Evolutionary conservation across 495 filamentous ascomycete species (phyloP).

Genomic region (Pseudoneurospora amorphoporcata): DNA sequence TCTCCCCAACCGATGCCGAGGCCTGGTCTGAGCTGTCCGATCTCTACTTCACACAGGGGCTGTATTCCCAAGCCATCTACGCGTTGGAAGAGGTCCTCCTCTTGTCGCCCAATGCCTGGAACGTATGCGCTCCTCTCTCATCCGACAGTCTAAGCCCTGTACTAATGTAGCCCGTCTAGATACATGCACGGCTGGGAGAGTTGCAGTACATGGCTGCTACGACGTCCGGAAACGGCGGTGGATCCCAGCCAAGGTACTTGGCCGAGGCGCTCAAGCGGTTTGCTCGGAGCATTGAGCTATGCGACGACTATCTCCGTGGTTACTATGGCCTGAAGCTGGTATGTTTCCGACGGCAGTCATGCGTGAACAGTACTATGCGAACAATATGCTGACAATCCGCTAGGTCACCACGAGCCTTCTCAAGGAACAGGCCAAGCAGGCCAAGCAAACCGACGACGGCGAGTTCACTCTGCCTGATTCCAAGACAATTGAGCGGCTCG

Average conservation of each 20-base stretch:
- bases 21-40: slow-evolving; percentile 89
- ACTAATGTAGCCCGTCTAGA: slow-evolving; percentile 36
- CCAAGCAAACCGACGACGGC: slow-evolving; percentile 26
- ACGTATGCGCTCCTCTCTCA: slow-evolving; percentile 44
- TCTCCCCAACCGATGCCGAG: slow-evolving; percentile 83
- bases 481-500: slow-evolving; percentile 53
- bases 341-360: slow-evolving; percentile 13
- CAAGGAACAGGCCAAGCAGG: slow-evolving; percentile 19
- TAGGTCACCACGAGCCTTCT: slow-evolving; percentile 33
- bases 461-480: slow-evolving; percentile 35
- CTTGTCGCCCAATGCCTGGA: slow-evolving; percentile 89
- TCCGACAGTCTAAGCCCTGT: slow-evolving; percentile 8
- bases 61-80: slow-evolving; percentile 74
- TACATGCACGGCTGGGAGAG: slow-evolving; percentile 84
- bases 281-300: slow-evolving; percentile 83
- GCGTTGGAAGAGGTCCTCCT: slow-evolving; percentile 85
- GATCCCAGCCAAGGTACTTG: slow-evolving; percentile 40
- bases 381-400: slow-evolving; percentile 8
- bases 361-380: neutral
- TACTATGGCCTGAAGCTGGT: slow-evolving; percentile 86
- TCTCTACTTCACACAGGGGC: slow-evolving; percentile 66
- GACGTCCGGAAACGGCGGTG: slow-evolving; percentile 31
- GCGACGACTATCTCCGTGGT: slow-evolving; percentile 82
- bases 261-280: slow-evolving; percentile 70
- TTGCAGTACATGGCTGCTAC: slow-evolving; percentile 59